A percentile compares a stretch with the other conserved stretches of the same genome.
phyloP scores from a whole-genome alignment of 345 rosid species.

The Euclidium syriacum region DNA sequence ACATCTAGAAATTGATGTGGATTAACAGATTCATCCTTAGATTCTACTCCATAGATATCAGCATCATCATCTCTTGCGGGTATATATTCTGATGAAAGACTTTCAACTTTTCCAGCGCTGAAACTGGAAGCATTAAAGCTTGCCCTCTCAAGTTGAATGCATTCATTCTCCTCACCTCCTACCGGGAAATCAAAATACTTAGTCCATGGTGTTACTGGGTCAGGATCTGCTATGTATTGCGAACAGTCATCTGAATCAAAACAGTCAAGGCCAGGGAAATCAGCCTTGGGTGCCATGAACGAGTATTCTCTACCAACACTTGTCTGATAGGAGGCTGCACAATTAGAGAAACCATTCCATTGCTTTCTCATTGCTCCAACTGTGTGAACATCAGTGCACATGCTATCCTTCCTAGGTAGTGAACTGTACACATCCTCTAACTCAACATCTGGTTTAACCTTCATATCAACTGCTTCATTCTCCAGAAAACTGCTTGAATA shows the following conservation, averaged over 20 bases:
- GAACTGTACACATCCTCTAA: slow-evolving; percentile 23
- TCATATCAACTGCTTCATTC: slow-evolving; percentile 2
- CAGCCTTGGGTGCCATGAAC: slow-evolving; percentile 12
- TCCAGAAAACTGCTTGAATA: slow-evolving; percentile 11
- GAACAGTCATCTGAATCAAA: slow-evolving; percentile 23
- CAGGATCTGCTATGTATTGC: slow-evolving; percentile 26
- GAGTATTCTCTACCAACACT: slow-evolving; percentile 21
- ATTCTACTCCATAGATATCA: slow-evolving; percentile 59
- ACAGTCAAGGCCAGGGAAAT: slow-evolving; percentile 14
- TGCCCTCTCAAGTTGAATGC: slow-evolving; percentile 23
- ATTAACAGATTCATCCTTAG: slow-evolving; percentile 47
- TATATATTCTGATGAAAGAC: slow-evolving; percentile 44
- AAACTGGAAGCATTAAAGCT: slow-evolving; percentile 35
- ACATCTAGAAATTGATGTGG: slow-evolving; percentile 25
- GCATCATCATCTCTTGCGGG: slow-evolving; percentile 48
- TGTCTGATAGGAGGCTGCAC: not conserved
- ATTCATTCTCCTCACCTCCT: slow-evolving; percentile 31
- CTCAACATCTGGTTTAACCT: slow-evolving; percentile 24
- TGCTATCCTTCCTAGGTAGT: slow-evolving; percentile 19
- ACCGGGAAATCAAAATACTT: slow-evolving; percentile 17
- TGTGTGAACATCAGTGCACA: slow-evolving; percentile 16
- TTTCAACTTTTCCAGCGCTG: slow-evolving; percentile 58
- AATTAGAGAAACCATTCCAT: slow-evolving; percentile 16
- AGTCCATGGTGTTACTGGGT: slow-evolving; percentile 22
- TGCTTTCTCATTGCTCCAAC: slow-evolving; percentile 10